Percentiles rank a stretch among this genome's conserved stretches.
These are phyloP conservation scores for Boletus subcaerulescens DNA, from an alignment of 768 basidiomycete genomes.

Conservation along the genomic window DNA sequence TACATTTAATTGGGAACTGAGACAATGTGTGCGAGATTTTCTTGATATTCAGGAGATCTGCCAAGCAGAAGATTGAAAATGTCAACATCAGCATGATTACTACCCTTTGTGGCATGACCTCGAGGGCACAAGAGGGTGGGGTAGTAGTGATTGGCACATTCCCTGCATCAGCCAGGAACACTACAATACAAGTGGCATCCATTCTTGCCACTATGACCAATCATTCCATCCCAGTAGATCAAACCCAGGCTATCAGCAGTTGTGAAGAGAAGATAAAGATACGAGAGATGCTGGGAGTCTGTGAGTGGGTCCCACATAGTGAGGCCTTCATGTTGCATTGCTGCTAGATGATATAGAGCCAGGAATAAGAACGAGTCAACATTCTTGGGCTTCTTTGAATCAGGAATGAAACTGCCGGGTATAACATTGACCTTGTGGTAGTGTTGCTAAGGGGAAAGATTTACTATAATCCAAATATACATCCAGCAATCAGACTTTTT, in stretches of 20 bases:
- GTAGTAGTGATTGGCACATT: slow-evolving; percentile 30
- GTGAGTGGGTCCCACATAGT: not conserved
- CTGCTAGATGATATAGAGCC: not conserved
- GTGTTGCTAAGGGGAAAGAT: not conserved
- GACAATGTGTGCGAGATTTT: not conserved
- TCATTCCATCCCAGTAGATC: slow-evolving; percentile 31
- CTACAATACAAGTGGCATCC: slow-evolving; percentile 37
- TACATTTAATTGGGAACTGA: slow-evolving; percentile 13
- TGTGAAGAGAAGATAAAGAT: not conserved
- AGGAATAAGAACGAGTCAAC: not conserved
- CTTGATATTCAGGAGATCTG: slow-evolving; percentile 1
- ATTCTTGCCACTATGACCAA: slow-evolving; percentile 32
- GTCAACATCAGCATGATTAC: slow-evolving; percentile 31
- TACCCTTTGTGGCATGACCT: slow-evolving; percentile 25
- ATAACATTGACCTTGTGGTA: not conserved
- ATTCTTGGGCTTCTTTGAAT: not conserved
- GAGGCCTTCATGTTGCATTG: not conserved
- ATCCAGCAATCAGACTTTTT: slow-evolving; percentile 25
- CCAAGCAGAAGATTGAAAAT: slow-evolving; percentile 12
- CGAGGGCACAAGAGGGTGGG: slow-evolving; percentile 28
- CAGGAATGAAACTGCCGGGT: slow-evolving; percentile 1
- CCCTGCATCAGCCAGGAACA: slow-evolving; percentile 18
- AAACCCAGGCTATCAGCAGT: slow-evolving; percentile 32
- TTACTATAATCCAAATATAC: slow-evolving; percentile 35
- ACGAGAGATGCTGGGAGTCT: not conserved